Base-by-base conservation (phyloP, 495 filamentous ascomycete genomes). In the Bombardia bombarda region DNA sequence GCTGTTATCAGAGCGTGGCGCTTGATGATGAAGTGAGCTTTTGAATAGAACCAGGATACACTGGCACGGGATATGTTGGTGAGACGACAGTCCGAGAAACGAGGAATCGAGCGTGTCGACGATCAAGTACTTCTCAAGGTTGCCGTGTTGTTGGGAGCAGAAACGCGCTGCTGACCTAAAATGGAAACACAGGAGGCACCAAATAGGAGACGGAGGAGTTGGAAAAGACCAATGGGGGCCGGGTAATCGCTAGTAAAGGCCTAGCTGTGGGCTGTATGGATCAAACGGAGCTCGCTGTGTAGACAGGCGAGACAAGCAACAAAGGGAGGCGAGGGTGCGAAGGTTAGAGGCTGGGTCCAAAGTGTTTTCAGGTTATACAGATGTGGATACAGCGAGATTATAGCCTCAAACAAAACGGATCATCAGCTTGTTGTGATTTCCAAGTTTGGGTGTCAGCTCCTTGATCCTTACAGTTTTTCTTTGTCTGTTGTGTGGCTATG, bases 401-500 rank as follows among this genome's bases (percentile, higher is more conserved):
- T 33, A 38, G 45, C 47, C 33, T 49, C 45, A 55, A 58, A 51
- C 44, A 40, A 26, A 47, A 14, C 40, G 40, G 42, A n/a, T n/a
- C n/a, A n/a, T 51, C 42, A 55, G 47, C 46, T 60, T 20, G n/a
- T n/a, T 19, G 38, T 37, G 1, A 20, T 32, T 21, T 33, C 34
- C 40, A 37, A 40, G 13, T 32, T 21, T 38, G 42, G 42, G 21
- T 21, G 38, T 20, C 28, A 43, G 40, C 26, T 28, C 26, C 9
- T 6, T 7, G 8, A 33, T 44, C 37, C 46, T 44, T 42, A 40
- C 40, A 34, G 51, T 8, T 53, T 38, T 44, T 49, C 49, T 50
- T 62, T 58, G 53, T 62, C 45, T 45, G 45, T 19, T 16, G 46
- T 41, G 45, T 19, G 26, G 33, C 21, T 17, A 48, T 50, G 52